These are phyloP conservation scores for Blakeslea trispora DNA, from an alignment of 371 early-diverging fungal genomes.

Conservation along the genomic window DNA sequence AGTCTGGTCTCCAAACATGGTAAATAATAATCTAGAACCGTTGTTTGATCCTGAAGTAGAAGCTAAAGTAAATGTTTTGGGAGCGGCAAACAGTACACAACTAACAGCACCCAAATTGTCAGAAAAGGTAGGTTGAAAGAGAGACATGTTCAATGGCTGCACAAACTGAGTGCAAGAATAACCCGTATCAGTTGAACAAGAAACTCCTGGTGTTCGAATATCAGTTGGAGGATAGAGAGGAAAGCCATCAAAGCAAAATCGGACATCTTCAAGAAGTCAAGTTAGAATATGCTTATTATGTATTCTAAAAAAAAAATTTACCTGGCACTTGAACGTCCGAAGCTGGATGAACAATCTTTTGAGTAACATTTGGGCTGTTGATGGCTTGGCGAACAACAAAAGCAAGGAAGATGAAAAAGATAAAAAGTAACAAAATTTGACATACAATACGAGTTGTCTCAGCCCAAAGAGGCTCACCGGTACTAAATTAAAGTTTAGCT, in stretches of 20 bases:
- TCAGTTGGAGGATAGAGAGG: conserved; percentile 17
- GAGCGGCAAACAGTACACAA: conserved; percentile 44
- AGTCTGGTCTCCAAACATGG: conserved; percentile 40
- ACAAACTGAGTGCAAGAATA: conserved; percentile 34
- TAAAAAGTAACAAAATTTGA: conserved; percentile 45
- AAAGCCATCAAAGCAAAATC: conserved; percentile 53
- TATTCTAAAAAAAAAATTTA: conserved; percentile 4
- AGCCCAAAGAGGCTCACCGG: conserved; percentile 56
- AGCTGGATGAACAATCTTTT: conserved; percentile 37
- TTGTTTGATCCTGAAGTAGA: conserved; percentile 45
- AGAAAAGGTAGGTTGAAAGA: conserved; percentile 40
- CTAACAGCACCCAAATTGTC: conserved; percentile 41
- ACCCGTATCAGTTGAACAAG: conserved; percentile 45
- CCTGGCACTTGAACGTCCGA: conserved; percentile 43
- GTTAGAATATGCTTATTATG: neutral
- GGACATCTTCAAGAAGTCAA: conserved; percentile 34
- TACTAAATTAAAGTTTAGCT: conserved; percentile 18
- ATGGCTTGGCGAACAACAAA: conserved; percentile 52
- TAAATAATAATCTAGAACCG: conserved; percentile 45
- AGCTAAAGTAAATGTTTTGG: conserved; percentile 33
- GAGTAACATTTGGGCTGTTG: conserved; percentile 47
- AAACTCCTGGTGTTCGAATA: conserved; percentile 33
- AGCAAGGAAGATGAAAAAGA: conserved; percentile 41
- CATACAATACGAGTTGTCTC: conserved; percentile 47
- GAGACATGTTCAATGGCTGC: conserved; percentile 34